Evolutionary conservation across 805 yeast genomes (phyloP), one percentile per base, ranked within the genome.

Genomic region (Candida ortonii): DNA sequence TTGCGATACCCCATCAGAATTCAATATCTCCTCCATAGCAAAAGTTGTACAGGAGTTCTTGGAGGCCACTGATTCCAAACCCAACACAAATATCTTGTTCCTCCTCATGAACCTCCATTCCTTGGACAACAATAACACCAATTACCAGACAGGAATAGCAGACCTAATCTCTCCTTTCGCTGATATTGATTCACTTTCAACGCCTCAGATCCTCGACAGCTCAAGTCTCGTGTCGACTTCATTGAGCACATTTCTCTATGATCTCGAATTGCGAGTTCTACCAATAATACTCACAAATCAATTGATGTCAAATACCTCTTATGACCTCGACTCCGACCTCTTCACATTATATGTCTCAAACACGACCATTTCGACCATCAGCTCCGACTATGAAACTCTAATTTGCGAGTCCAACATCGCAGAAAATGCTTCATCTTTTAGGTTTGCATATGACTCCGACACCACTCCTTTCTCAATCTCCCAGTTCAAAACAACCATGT

Each of bases 81-180:
- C 76, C 16, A 62, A 65, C 6, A 76, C 71, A 1, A 66, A 72
- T 45, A 32, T 70, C 16, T 13, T 78, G 10, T 55, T 62, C 10
- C 23, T 78, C 8, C 38, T 69, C 7, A 44, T 73, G 33, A 65
- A 65, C 24, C 28, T 74, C 14, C 47, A 55, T 35, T 55, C 55
- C 14, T 38, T 51, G 4, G 22, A 31, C 11, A 26, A 24, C 7
- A 16, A 18, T 7, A 24, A 25, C 6, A 25, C 36, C 7, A 28
- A 15, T 6, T 39, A 30, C 19, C 14, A 16, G 8, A 39, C 55
- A 1, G 39, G 34, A 5, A 34, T 47, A 3, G 20, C 33, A 3
- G 23, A 38, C 8, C 39, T 53, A 16, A 16, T 35, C 1, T n/a
- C 24, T 17, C 30, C 11, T 15, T 34, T 22, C 35, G 10, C 29